Evolutionary conservation across 2,329 filamentous ascomycete genomes (phyloP), one percentile per base, ranked within the genome.

Genomic region (Colletotrichum orchidophilum): DNA sequence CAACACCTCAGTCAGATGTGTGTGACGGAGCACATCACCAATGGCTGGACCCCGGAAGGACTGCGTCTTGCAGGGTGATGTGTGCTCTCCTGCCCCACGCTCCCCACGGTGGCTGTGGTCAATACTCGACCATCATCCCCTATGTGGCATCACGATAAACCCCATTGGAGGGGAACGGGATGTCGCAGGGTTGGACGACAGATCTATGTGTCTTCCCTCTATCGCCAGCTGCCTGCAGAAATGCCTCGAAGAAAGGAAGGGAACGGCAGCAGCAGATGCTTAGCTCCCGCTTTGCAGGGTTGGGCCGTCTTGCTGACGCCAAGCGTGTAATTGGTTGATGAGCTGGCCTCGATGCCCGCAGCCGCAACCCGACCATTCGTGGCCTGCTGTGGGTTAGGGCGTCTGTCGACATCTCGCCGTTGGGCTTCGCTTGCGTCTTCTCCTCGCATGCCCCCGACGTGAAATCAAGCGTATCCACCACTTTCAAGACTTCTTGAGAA

Each of bases 291-390:
- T 33, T 59, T 49, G 66, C 61, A 60, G 54, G 61, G 53, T 69
- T 59, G 66, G 62, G 66, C 61, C 66, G 66, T 42, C 53, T 69
- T 66, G 62, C 61, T 69, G 62, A 69, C 61, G 66, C 42, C 66
- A 26, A 54, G 66, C 3, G 18, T 7, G 27, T 62, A 27, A 60
- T 69, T 69, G 66, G 66, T 54, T 59, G 31, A 42, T 35, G 53
- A n/a, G 50, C 31, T 35, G 61, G 61, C 46, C 26, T 63, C 31
- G 60, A 49, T 46, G 24, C 24, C 29, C 21, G 29, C 39, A 35
- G 18, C 52, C 52, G 60, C 33, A 27, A 21, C 26, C 31, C 26
- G 62, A 46, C 39, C 39, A 8, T 46, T n/a, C 5, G 39, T 46
- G 39, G 39, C 39, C 35, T 29, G 57, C 57, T 49, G 57, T 6